A percentile compares a stretch with the other conserved stretches of the same genome.
Conservation (phyloP, 805 yeast species). For the Clavispora santaluciae region DNA sequence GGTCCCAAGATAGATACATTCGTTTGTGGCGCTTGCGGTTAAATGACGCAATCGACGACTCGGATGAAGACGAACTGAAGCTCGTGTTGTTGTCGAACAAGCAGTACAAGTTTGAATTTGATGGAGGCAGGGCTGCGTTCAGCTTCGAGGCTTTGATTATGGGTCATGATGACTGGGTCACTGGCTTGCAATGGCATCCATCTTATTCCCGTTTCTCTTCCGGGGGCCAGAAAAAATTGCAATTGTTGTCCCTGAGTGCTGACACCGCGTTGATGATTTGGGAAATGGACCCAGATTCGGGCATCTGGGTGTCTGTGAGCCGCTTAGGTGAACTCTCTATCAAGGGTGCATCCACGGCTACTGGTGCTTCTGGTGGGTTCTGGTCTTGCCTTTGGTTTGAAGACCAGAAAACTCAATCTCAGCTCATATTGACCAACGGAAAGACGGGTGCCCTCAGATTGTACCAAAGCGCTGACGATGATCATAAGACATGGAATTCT, state of each 20-base stretch:
- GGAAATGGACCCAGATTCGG: conserved; percentile 83
- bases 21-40: conserved; percentile 77
- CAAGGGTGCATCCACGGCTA: conserved; percentile 97
- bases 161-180: conserved; percentile 99
- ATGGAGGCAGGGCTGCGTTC: conserved; percentile 45
- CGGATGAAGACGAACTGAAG: conserved; percentile 50
- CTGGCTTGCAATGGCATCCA: conserved; percentile 80
- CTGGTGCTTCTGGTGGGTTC: conserved; percentile 80
- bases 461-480: conserved; percentile 46
- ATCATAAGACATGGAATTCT: conserved; percentile 38
- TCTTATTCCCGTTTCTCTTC: conserved; percentile 4
- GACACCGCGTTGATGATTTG: conserved; percentile 92
- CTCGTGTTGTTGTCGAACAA: conserved; percentile 63
- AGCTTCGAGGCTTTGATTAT: conserved; percentile 88
- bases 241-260: conserved; percentile 79
- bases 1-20: conserved; percentile 89
- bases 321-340: conserved; percentile 89
- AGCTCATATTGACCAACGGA: conserved; percentile 71
- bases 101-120: conserved; percentile 52
- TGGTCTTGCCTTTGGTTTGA: conserved; percentile 67
- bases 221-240: conserved; percentile 33
- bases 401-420: conserved; percentile 19
- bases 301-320: conserved; percentile 80
- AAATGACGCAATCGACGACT: conserved; percentile 51
- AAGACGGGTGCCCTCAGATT: conserved; percentile 89